Base-by-base conservation (phyloP, 768 basidiomycete species). In the Naematelia encephala region DNA sequence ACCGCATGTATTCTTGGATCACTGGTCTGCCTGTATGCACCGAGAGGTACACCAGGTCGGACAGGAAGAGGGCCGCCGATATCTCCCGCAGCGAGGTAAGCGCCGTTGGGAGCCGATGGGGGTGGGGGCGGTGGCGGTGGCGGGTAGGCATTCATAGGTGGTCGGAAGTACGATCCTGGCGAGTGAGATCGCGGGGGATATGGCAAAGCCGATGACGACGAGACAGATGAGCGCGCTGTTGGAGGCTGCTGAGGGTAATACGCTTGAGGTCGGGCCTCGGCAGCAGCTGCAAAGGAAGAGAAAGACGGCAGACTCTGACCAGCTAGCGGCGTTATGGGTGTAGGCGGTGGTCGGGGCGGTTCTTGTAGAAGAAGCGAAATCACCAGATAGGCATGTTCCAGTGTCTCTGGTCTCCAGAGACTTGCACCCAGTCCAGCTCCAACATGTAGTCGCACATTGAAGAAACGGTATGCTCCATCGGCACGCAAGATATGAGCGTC, bases 391-490 rank as follows among this genome's bases (percentile, higher is more conserved):
- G 56, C 44, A 14, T 57, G 39, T 26, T 43, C 56, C 4, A 67
- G 44, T 1, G 62, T 66, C 22, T 67, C 68, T 12, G 68, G 62
- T 27, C 57, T 53, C 63, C 66, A 67, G 25, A 71, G 30, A 19
- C 59, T 65, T 12, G 62, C 72, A 4, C 69, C 72, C 2, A 74
- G 55, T 8, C 65, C 72, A 1, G 69, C 72, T 8, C 72, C 72
- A 10, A 74, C 56, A 57, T 74, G 72, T 4, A 74, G 44, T 42
- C 72, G 45, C 8, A 69, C 66, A 46, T 74, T 74, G 66, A 67
- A 74, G 1, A 53, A 50, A n/a, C 51, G 55, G 49, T 57, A 74
- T 4, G 44, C 39, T 11, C 51, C 43, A 51, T 74, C 69, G 0
- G 65, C 53, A 13, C 67, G 61, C 39, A 69, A 43, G 1, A 74